phyloP scores from a whole-genome alignment of 2,329 filamentous ascomycete species.

The Ophiostoma himal-ulmi region DNA sequence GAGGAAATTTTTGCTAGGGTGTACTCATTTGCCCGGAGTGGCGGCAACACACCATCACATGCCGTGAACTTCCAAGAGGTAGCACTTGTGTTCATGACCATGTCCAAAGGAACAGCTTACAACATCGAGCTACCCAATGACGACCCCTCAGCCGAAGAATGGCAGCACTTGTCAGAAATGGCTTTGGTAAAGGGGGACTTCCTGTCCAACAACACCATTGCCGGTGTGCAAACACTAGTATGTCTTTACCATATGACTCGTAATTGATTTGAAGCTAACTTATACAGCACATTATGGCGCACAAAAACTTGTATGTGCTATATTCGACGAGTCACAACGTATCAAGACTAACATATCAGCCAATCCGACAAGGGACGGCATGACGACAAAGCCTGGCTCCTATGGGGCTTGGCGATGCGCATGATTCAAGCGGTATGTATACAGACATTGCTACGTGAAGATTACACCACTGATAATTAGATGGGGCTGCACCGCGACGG shows the following conservation, averaged over 20 bases:
- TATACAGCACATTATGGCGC: not conserved
- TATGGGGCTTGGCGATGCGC: slow-evolving; percentile 18
- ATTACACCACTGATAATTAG: not conserved
- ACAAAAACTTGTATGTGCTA: not conserved
- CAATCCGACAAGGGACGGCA: slow-evolving; percentile 17
- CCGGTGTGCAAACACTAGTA: not conserved
- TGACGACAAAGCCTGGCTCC: slow-evolving; percentile 17
- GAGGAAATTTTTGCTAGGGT: not conserved
- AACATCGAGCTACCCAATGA: slow-evolving; percentile 19
- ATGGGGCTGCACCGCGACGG: not conserved
- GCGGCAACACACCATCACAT: not conserved
- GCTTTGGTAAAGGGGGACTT: not conserved
- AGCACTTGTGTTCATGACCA: slow-evolving; percentile 19
- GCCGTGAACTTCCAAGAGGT: not conserved
- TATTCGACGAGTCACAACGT: not conserved
- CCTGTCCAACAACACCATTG: not conserved
- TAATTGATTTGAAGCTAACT: not conserved
- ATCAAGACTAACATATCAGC: not conserved
- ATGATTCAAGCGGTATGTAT: slow-evolving; percentile 16
- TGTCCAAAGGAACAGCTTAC: slow-evolving; percentile 18
- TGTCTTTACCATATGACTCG: not conserved
- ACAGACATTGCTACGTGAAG: not conserved
- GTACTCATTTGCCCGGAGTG: not conserved
- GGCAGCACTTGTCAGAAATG: not conserved
- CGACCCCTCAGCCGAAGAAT: slow-evolving; percentile 18